phyloP scores from a whole-genome alignment of 2,329 filamentous ascomycete genomes.

The Fusarium mundagurra region DNA sequence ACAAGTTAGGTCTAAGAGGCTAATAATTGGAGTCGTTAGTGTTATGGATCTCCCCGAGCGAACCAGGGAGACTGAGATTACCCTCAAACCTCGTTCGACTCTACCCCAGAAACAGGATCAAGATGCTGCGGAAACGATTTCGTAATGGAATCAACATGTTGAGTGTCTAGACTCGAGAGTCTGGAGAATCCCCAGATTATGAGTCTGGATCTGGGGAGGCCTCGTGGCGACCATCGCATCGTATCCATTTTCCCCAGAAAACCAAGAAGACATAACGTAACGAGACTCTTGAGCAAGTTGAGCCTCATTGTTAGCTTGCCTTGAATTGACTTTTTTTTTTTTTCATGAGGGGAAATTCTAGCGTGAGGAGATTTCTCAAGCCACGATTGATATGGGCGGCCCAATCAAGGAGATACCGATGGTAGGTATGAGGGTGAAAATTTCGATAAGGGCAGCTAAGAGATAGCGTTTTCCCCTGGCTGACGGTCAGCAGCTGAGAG shows the following conservation, averaged over 20 bases:
- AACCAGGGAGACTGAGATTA: constrained; percentile 26
- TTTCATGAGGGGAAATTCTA: constrained; percentile 25
- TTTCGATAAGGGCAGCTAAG: not conserved
- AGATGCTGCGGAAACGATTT: constrained; percentile 28
- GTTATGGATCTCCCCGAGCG: constrained; percentile 19
- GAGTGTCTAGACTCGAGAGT: constrained; percentile 27
- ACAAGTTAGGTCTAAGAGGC: constrained; percentile 16
- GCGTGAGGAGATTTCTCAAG: constrained; percentile 22
- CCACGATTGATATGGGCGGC: constrained; percentile 19
- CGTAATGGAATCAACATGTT: constrained; percentile 31
- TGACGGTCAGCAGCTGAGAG: constrained; percentile 13
- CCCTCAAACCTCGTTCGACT: not conserved
- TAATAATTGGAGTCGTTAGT: constrained; percentile 36
- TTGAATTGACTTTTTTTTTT: not conserved
- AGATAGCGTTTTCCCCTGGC: constrained; percentile 14
- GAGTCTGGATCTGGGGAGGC: constrained; percentile 16
- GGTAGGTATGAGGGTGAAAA: constrained; percentile 11
- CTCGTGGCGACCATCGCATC: constrained; percentile 16
- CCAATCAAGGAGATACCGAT: constrained; percentile 40
- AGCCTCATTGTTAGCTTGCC: constrained; percentile 18
- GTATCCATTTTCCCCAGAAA: constrained; percentile 36
- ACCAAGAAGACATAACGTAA: constrained; percentile 24
- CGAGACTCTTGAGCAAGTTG: constrained; percentile 3
- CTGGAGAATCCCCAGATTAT: constrained; percentile 33
- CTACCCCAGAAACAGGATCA: constrained; percentile 29